Percentiles rank a stretch among this genome's conserved stretches.
phyloP scores from a whole-genome alignment of 345 rosid genomes.

The Ceriops zippeliana region DNA sequence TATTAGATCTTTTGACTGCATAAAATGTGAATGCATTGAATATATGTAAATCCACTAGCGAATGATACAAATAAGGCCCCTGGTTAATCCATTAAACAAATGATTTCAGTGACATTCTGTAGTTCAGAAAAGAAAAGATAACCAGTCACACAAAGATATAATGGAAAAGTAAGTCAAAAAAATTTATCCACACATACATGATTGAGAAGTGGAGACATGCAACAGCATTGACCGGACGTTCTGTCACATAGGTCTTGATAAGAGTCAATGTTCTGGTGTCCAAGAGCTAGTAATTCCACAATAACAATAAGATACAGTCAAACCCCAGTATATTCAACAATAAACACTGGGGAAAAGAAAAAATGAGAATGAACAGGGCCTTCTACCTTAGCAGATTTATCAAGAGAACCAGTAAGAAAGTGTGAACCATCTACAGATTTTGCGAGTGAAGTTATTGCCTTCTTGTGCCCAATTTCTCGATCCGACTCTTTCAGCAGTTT shows the following conservation, averaged over 20 bases:
- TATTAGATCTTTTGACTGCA: too few relatives aligned
- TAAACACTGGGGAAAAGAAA: neutral
- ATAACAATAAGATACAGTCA: constrained; percentile 16
- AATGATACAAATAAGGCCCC: too few relatives aligned
- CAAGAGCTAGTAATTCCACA: constrained; percentile 64
- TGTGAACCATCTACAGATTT: constrained; percentile 84
- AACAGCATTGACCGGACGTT: constrained; percentile 96
- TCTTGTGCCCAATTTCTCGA: constrained; percentile 77
- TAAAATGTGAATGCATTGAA: too few relatives aligned
- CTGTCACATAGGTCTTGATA: constrained; percentile 78
- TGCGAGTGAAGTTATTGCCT: constrained; percentile 69
- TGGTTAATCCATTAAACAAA: neutral
- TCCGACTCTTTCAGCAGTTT: constrained; percentile 66
- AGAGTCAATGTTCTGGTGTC: constrained; percentile 80
- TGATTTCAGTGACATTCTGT: neutral
- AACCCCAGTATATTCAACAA: neutral
- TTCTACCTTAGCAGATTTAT: constrained; percentile 89
- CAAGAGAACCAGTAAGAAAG: constrained; percentile 83
- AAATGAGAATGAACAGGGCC: neutral
- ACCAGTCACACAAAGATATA: neutral
- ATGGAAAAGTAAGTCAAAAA: neutral
- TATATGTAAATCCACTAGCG: too few relatives aligned
- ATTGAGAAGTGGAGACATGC: constrained; percentile 90
- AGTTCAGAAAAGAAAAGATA: neutral
- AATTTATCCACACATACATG: constrained; percentile 54